Conservation (phyloP, 345 rosid species). For the Brassica incana region DNA sequence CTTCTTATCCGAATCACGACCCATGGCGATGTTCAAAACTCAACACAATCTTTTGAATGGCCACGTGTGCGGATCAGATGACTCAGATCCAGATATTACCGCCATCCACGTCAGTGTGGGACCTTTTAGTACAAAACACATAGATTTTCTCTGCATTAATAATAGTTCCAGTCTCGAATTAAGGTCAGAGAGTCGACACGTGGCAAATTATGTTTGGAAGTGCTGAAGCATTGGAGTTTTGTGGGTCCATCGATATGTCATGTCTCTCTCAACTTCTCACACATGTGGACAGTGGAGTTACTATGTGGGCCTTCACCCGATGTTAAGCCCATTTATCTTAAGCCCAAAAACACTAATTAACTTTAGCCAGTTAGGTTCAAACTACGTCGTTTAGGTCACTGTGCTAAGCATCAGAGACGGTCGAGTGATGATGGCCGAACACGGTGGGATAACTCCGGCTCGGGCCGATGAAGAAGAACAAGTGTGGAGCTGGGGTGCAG, state of each 20-base stretch:
- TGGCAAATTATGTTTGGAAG: background rate
- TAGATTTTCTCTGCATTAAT: background rate
- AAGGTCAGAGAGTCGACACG: background rate
- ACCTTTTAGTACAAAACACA: background rate
- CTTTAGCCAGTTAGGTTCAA: background rate
- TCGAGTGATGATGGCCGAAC: background rate
- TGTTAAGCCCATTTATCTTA: background rate
- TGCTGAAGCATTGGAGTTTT: background rate
- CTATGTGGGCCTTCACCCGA: background rate
- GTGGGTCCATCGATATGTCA: background rate
- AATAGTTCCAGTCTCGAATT: background rate
- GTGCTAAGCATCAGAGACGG: background rate
- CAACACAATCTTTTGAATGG: background rate
- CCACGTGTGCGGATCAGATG: constrained; percentile 10
- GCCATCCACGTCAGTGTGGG: background rate
- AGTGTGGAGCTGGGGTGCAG: constrained; percentile 98
- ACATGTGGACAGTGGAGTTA: background rate
- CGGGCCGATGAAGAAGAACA: constrained; percentile 28
- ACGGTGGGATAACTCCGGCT: background rate
- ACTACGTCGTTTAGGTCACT: background rate
- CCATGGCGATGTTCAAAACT: background rate
- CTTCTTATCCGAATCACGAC: constrained; percentile 7
- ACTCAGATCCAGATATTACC: constrained; percentile 8
- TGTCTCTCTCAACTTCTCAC: background rate
- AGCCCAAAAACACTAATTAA: background rate